A percentile compares a stretch with the other conserved stretches of the same genome.
These are phyloP conservation scores for Pseudogymnoascus destructans DNA, from an alignment of 2,329 filamentous ascomycete species.

Conservation along the genomic window DNA sequence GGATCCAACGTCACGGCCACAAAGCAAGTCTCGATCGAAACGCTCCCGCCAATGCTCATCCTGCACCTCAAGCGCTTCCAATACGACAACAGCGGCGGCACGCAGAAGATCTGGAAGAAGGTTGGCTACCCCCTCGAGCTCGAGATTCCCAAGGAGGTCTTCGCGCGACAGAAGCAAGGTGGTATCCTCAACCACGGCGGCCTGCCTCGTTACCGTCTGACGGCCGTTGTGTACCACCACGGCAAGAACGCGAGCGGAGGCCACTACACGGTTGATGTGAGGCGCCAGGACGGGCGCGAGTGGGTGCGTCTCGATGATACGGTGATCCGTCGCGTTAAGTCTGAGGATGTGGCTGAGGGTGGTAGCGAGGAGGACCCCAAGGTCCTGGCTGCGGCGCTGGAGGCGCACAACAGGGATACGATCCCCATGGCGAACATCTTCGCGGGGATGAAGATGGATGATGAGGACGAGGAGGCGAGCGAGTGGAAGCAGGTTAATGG, in stretches of 20 bases:
- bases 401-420: slow-evolving; percentile 49
- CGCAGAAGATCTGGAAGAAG: slow-evolving; percentile 98
- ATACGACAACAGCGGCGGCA: slow-evolving; percentile 76
- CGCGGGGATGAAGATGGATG: slow-evolving; percentile 46
- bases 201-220: slow-evolving; percentile 73
- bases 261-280: slow-evolving; percentile 95
- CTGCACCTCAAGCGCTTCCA: slow-evolving; percentile 96
- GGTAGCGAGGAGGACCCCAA: slow-evolving; percentile 71
- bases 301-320: slow-evolving; percentile 97
- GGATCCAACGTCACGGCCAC: slow-evolving; percentile 67
- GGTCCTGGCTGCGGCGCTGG: slow-evolving; percentile 49
- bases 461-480: slow-evolving; percentile 54
- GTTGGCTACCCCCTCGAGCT: slow-evolving; percentile 89
- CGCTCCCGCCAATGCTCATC: slow-evolving; percentile 79
- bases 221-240: slow-evolving; percentile 89
- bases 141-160: slow-evolving; percentile 81
- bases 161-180: slow-evolving; percentile 62
- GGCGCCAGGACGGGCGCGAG: slow-evolving; percentile 84
- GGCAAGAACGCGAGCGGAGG: slow-evolving; percentile 92
- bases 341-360: slow-evolving; percentile 78
- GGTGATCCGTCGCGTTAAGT: slow-evolving; percentile 67
- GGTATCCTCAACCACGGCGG: slow-evolving; percentile 51
- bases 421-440: slow-evolving; percentile 56
- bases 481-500: slow-evolving; percentile 85
- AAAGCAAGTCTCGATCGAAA: slow-evolving; percentile 92